A percentile compares a stretch with the other conserved stretches of the same genome.
These are phyloP conservation scores for Boletus reticuloceps DNA, from an alignment of 768 basidiomycete species.

Conservation along the genomic window DNA sequence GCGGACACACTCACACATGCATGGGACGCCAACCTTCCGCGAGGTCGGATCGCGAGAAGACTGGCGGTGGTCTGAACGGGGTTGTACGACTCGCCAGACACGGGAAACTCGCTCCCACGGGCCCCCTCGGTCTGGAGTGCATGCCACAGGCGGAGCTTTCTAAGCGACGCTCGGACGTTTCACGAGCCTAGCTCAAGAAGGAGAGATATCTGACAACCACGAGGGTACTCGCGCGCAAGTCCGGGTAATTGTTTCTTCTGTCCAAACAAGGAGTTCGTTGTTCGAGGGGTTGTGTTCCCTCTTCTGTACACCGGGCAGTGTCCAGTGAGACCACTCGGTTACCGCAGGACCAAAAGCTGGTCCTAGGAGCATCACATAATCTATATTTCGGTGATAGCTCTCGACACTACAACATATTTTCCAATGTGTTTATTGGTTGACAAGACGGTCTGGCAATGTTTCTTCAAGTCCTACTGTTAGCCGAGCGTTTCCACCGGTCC, in stretches of 20 bases:
- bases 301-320: neutral
- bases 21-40: neutral
- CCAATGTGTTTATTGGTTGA: too few species aligned
- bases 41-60: constrained; percentile 17
- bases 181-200: neutral
- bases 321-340: too few species aligned
- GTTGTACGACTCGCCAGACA: neutral
- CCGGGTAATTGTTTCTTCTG: constrained; percentile 14
- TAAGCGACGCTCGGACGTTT: constrained; percentile 26
- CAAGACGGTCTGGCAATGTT: too few species aligned
- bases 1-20: too few species aligned
- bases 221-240: neutral
- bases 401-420: too few species aligned
- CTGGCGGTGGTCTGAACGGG: neutral
- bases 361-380: too few species aligned
- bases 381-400: too few species aligned
- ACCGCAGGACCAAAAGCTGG: too few species aligned
- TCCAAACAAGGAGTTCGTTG: too few species aligned
- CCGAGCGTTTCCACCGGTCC: too few species aligned
- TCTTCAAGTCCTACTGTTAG: too few species aligned
- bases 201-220: neutral
- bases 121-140: neutral
- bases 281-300: constrained; percentile 5
- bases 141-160: neutral
- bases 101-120: neutral